A percentile compares a stretch with the other conserved stretches of the same genome.
These are phyloP conservation scores for Periconia macrospinosa DNA, from an alignment of 2,329 filamentous ascomycete genomes.

Conservation along the genomic window DNA sequence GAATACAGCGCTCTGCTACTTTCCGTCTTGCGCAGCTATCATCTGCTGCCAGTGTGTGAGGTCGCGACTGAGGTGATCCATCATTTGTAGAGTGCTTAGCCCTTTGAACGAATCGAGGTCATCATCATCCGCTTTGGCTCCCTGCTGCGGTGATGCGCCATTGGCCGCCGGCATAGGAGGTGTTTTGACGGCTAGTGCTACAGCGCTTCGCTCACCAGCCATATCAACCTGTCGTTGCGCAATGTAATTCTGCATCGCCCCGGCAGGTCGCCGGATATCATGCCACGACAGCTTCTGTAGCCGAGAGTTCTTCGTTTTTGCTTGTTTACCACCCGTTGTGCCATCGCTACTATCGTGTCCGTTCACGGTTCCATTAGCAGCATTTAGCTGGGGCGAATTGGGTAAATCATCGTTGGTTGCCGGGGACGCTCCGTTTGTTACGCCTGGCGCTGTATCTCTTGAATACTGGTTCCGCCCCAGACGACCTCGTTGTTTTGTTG, in stretches of 20 bases:
- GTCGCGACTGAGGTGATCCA: conserved; percentile 80
- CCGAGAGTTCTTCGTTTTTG: conserved; percentile 61
- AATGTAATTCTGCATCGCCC: conserved; percentile 87
- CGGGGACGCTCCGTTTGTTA: conserved; percentile 37
- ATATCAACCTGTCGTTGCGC: conserved; percentile 85
- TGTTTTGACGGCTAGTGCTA: conserved; percentile 29
- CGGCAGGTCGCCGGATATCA: conserved; percentile 83
- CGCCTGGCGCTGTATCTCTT: conserved; percentile 32
- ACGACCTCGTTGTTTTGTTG: conserved; percentile 34
- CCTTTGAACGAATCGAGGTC: conserved; percentile 63
- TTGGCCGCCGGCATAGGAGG: conserved; percentile 21
- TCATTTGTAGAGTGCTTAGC: conserved; percentile 82
- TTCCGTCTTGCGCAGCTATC: conserved; percentile 33
- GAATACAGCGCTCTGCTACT: conserved; percentile 11
- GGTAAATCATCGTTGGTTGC: conserved; percentile 26
- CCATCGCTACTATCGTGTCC: conserved; percentile 56
- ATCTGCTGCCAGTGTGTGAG: conserved; percentile 81
- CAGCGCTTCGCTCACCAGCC: conserved; percentile 58
- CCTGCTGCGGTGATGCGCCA: conserved; percentile 18
- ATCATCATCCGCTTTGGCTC: conserved; percentile 47
- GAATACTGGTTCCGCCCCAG: conserved; percentile 45
- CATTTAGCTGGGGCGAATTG: conserved; percentile 34
- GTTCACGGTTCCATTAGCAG: conserved; percentile 37
- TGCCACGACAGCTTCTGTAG: conserved; percentile 72
- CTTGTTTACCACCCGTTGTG: conserved; percentile 59